These are phyloP conservation scores for Picochlorum costavermella DNA, from an alignment of 139 green algal genomes.

Conservation along the genomic window DNA sequence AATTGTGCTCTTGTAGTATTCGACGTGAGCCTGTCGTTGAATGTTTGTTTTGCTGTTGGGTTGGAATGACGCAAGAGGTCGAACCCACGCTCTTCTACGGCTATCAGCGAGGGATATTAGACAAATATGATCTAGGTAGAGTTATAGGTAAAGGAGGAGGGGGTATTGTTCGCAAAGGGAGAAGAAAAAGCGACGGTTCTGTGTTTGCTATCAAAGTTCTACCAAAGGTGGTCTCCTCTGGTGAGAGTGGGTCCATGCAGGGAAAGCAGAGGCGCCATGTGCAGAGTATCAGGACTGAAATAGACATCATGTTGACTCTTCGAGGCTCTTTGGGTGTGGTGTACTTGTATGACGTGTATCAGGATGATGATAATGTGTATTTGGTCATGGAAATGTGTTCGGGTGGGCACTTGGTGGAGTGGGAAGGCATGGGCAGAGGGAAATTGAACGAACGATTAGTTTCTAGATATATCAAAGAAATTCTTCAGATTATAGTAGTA, in stretches of 20 bases:
- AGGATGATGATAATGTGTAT: constrained; percentile 33
- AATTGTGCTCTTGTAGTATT: too few relatives aligned
- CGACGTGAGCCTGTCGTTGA: too few relatives aligned
- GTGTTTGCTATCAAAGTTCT: constrained; percentile 21
- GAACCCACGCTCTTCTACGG: background rate
- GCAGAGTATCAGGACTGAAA: constrained; percentile 17
- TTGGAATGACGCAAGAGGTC: too few relatives aligned
- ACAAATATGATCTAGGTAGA: constrained; percentile 7
- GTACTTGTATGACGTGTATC: constrained; percentile 32
- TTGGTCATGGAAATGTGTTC: constrained; percentile 40
- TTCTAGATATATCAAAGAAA: constrained; percentile 25
- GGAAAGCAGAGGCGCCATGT: constrained; percentile 15
- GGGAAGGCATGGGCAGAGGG: constrained; percentile 2
- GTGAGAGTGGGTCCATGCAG: background rate
- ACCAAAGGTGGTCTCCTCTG: constrained; percentile 21
- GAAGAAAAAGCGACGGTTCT: background rate
- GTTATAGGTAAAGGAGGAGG: constrained; percentile 19
- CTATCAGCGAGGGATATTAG: constrained; percentile 5
- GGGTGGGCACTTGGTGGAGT: constrained; percentile 32
- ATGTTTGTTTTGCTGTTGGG: too few relatives aligned
- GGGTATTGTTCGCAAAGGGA: constrained; percentile 7
- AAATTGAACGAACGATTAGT: constrained; percentile 31
- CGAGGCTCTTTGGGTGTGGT: constrained; percentile 29
- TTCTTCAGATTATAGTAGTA: constrained; percentile 37
- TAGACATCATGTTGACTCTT: constrained; percentile 30